Evolutionary conservation across 306 rosid species (phyloP), one percentile per base, ranked within the genome.

Genomic region (Quercus dentata): DNA sequence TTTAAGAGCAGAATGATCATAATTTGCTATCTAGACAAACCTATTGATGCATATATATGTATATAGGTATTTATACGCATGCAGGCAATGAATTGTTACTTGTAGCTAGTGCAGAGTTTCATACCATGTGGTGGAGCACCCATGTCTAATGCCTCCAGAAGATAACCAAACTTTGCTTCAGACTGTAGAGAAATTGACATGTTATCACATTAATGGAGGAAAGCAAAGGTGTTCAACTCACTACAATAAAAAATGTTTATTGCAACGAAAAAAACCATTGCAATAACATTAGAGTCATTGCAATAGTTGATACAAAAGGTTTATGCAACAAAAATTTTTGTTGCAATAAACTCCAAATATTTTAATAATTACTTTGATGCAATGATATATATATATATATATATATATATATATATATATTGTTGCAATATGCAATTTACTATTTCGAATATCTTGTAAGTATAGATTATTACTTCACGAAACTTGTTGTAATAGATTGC

Each of bases 61-160:
- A 65, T 19, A 65, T 30, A 30, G 13, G 13, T 31, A 18, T 15
- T 9, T 8, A 62, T 27, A 6, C 12, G 14, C 63, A 57, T 20
- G 17, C 35, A 65, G 31, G 20, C 18, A 18, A 74, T 49, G 54
- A 73, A 65, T 19, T 54, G 78, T 46, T 76, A 33, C 33, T 8
- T 4, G 55, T 58, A 61, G 59, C 33, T 9, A 5, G 69, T 25
- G 41, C 1, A 33, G 38, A 33, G 38, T 33, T 33, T 65, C 83
- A 82, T 92, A 95, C 99, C 99, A 79, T 93, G 99, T 61, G 99
- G 98, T 77, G 98, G 99, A 85, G 98, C 99, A 64, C 98, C 99
- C 97, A 93, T 95, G 93, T 92, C 99, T 62, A 95, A 83, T 25
- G 99, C 98, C 84, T 93, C 99, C 41, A 95, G 93, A 83, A 93